A percentile compares a stretch with the other conserved stretches of the same genome.
Conservation (phyloP, 2,329 filamentous ascomycete species). For the Aspergillus sp. region DNA sequence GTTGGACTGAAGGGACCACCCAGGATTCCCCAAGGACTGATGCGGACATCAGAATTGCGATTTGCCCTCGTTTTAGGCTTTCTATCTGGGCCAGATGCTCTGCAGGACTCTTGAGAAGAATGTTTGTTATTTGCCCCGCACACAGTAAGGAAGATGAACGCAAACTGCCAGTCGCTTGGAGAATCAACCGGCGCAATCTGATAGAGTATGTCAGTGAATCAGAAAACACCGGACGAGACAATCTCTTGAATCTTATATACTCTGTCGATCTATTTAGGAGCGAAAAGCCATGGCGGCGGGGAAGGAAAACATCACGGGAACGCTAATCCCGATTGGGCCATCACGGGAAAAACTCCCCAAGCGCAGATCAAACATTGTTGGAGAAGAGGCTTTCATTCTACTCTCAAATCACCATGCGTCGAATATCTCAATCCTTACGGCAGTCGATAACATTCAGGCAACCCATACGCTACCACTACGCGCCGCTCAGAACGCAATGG, state of each 20-base stretch:
- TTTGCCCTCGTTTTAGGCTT: constrained; percentile 1
- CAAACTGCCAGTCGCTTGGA: neutral
- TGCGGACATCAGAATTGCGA: constrained; percentile 17
- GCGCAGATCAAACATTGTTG: neutral
- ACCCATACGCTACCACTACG: neutral
- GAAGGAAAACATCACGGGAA: constrained; percentile 25
- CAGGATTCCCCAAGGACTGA: constrained; percentile 42
- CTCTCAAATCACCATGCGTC: constrained; percentile 23
- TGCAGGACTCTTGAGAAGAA: neutral
- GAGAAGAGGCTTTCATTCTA: constrained; percentile 1
- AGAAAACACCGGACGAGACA: neutral
- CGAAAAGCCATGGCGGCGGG: constrained; percentile 15
- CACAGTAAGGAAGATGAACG: neutral
- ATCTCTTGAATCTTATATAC: neutral
- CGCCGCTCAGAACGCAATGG: constrained; percentile 23
- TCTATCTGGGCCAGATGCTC: neutral
- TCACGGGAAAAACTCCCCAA: constrained; percentile 18
- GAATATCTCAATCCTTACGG: constrained; percentile 21
- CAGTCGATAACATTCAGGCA: constrained; percentile 10
- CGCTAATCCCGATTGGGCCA: constrained; percentile 24
- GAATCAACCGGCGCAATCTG: neutral
- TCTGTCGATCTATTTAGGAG: constrained; percentile 12
- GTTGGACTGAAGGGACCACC: constrained; percentile 37
- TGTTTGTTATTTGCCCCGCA: neutral
- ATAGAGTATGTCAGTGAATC: neutral